Evolutionary conservation across 78 protist species (phyloP), one percentile per base, ranked within the genome.

Genomic region (Tieghemostelium lacteum): DNA sequence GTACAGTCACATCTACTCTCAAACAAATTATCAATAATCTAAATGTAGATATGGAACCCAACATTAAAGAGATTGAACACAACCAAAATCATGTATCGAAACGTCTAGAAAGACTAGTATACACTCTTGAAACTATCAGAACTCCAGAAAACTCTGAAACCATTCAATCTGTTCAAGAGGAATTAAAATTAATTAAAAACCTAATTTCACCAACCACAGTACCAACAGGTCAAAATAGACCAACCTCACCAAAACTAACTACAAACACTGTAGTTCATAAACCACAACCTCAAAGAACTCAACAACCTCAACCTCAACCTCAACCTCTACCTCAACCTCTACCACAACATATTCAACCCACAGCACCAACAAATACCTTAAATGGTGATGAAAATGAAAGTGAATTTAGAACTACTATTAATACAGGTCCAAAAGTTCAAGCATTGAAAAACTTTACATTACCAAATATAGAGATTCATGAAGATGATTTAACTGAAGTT

Each of bases 61-160:
- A n/a, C n/a, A n/a, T n/a, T n/a, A n/a, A n/a, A n/a, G n/a, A n/a
- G n/a, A n/a, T n/a, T n/a, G 87, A 77, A 34, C 26, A 40, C 31
- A 57, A 77, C 50, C 39, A 67, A 67, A 57, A 40, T 20, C 76
- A 66, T 80, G 76, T 67, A 29, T 28, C 73, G 14, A 80, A 39
- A 29, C 61, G 76, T 45, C n/a, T 80, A 3, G 88, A 80, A 67
- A 80, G 88, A 80, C n/a, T 80, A 28, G 24, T 80, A 34, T 80
- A 55, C 5, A 55, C 55, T 36, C 12, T 73, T 6, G 65, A 73
- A 8, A 55, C 78, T 5, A 57, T 73, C 19, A 73, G 36, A 73
- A 20, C 26, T 55, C 14, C 2, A 7, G 78, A 73, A 33, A 73
- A 73, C 34, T 17, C 2, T 8, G 78, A 73, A n/a, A 73, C 65